These are phyloP conservation scores for Globisporangium nunn DNA, from an alignment of 352 stramenopile species.

Conservation along the genomic window DNA sequence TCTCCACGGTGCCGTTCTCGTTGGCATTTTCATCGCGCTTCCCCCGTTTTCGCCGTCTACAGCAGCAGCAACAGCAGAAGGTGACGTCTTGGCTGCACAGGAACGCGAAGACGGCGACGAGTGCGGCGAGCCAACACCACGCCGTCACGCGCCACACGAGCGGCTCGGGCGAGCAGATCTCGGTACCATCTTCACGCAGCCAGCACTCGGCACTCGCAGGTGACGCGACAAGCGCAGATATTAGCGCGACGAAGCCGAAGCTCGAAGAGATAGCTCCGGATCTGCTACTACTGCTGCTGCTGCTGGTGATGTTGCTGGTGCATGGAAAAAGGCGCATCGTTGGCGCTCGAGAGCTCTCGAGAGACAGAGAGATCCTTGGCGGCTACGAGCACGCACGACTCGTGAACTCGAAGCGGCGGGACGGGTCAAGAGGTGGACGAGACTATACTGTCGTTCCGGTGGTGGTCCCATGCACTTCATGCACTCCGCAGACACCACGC, in stretches of 20 bases:
- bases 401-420: too few species aligned
- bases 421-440: too few species aligned
- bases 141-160: conserved; percentile 37
- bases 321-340: not conserved
- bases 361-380: not conserved
- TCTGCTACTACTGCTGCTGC: not conserved
- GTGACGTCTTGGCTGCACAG: conserved; percentile 28
- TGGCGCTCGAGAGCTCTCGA: not conserved
- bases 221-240: not conserved
- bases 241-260: not conserved
- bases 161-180: conserved; percentile 48
- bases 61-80: conserved; percentile 15
- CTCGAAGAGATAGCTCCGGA: not conserved
- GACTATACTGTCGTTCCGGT: too few species aligned
- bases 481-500: too few species aligned
- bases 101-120: conserved; percentile 29
- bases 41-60: not conserved
- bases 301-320: too few species aligned
- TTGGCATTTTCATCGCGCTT: conserved; percentile 3
- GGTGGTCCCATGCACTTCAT: too few species aligned
- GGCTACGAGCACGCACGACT: too few species aligned
- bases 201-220: conserved; percentile 43
- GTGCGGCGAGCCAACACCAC: conserved; percentile 65
- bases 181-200: conserved; percentile 37
- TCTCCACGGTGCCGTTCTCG: conserved; percentile 1